These are phyloP conservation scores for Rhodotorula toruloides DNA, from an alignment of 768 basidiomycete species.

Conservation along the genomic window DNA sequence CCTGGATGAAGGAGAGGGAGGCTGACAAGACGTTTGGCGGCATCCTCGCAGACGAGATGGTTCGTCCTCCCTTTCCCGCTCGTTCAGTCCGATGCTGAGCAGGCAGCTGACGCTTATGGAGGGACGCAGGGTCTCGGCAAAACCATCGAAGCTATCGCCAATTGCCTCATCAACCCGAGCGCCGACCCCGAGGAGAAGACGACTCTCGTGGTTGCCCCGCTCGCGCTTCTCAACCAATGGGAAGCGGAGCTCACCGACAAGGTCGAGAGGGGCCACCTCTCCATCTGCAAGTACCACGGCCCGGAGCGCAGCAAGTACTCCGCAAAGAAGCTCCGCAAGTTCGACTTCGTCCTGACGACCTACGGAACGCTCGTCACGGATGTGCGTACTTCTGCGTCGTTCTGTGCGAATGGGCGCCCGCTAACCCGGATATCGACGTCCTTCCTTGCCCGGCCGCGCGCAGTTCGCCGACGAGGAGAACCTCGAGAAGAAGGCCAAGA, in stretches of 20 bases:
- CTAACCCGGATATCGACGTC: too few species aligned
- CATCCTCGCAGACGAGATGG: slow-evolving; percentile 31
- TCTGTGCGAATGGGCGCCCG: slow-evolving; percentile 50
- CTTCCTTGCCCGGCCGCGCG: too few species aligned
- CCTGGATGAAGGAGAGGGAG: slow-evolving; percentile 55
- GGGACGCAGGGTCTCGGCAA: slow-evolving; percentile 75
- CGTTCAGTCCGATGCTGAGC: background rate
- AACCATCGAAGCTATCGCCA: slow-evolving; percentile 87
- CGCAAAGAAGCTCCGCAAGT: slow-evolving; percentile 54
- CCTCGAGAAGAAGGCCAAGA: background rate
- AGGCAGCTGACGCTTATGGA: background rate
- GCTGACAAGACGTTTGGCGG: slow-evolving; percentile 25
- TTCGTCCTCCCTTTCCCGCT: background rate
- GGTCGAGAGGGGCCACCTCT: slow-evolving; percentile 45
- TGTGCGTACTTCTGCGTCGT: slow-evolving; percentile 58
- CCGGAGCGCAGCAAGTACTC: slow-evolving; percentile 48
- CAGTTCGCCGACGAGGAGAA: slow-evolving; percentile 13
- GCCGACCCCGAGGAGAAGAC: slow-evolving; percentile 56
- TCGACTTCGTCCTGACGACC: slow-evolving; percentile 63
- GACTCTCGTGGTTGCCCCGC: slow-evolving; percentile 60
- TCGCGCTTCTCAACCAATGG: slow-evolving; percentile 62
- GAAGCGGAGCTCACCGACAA: slow-evolving; percentile 52
- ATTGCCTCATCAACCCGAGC: slow-evolving; percentile 57
- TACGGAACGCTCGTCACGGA: slow-evolving; percentile 48
- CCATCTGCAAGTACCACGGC: slow-evolving; percentile 62